phyloP scores from a whole-genome alignment of 495 filamentous ascomycete genomes.

The Trichoderma erinaceum region DNA sequence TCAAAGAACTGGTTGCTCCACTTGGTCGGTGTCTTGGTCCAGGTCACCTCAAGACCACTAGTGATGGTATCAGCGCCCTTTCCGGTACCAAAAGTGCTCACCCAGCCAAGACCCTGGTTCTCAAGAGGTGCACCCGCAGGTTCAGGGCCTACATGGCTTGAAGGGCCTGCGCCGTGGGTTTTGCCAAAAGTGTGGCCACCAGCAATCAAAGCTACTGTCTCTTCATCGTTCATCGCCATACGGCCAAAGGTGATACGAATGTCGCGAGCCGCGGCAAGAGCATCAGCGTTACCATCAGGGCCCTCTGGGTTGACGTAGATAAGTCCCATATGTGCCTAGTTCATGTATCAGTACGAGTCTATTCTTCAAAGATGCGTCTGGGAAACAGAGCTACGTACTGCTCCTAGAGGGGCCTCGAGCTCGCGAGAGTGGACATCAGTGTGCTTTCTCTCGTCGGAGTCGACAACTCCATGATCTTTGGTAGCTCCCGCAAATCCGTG shows the following conservation, averaged over 20 bases:
- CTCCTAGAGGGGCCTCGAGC: conserved; percentile 56
- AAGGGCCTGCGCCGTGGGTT: conserved; percentile 61
- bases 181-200: conserved; percentile 71
- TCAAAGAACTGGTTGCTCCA: conserved; percentile 64
- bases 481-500: conserved; percentile 39
- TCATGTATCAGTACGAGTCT: not conserved
- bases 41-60: conserved; percentile 65
- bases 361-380: not conserved
- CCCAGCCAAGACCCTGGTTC: conserved; percentile 63
- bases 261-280: conserved; percentile 58
- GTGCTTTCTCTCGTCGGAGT: conserved; percentile 17
- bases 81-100: conserved; percentile 50
- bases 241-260: conserved; percentile 65
- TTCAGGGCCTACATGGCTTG: conserved; percentile 53
- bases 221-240: conserved; percentile 76
- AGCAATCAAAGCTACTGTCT: conserved; percentile 68
- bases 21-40: conserved; percentile 63
- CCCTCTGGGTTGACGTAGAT: conserved; percentile 76
- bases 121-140: conserved; percentile 57
- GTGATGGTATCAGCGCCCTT: conserved; percentile 64
- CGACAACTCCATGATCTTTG: conserved; percentile 37
- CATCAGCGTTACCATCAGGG: conserved; percentile 62
- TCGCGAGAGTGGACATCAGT: conserved; percentile 37
- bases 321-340: conserved; percentile 57
- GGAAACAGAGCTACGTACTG: conserved; percentile 20